These are phyloP conservation scores for Alternaria alternata DNA, from an alignment of 2,329 filamentous ascomycete species.

Conservation along the genomic window DNA sequence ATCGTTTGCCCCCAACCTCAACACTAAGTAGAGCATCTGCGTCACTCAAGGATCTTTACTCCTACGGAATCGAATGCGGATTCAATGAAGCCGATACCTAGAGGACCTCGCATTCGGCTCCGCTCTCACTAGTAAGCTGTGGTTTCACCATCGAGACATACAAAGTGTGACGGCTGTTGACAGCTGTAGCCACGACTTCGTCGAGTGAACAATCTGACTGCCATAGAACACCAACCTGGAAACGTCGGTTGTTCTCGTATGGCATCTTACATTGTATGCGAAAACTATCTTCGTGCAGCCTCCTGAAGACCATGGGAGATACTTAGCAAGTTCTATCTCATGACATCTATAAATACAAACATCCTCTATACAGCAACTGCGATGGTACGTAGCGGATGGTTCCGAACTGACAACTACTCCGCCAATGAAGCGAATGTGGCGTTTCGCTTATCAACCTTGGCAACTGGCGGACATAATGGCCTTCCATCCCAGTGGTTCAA, in stretches of 20 bases:
- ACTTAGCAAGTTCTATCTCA: neutral
- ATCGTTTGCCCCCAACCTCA: constrained; percentile 5
- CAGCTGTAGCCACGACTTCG: neutral
- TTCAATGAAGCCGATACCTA: neutral
- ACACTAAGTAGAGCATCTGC: constrained; percentile 2
- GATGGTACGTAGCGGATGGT: neutral
- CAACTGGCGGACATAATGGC: constrained; percentile 4
- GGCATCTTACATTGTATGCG: neutral
- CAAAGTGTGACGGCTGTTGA: neutral
- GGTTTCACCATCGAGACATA: neutral
- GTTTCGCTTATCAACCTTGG: constrained; percentile 8
- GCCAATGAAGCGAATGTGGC: constrained; percentile 1
- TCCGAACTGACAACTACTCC: neutral
- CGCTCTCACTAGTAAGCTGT: neutral
- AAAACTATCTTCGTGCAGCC: neutral
- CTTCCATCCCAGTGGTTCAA: constrained; percentile 3
- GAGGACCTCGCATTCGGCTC: neutral
- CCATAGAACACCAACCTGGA: neutral
- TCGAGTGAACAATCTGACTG: neutral
- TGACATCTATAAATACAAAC: neutral
- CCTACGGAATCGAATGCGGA: neutral
- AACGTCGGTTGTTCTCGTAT: neutral
- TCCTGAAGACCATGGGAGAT: neutral
- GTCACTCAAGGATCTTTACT: neutral
- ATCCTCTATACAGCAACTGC: neutral